Evolutionary conservation across 2,329 filamentous ascomycete genomes (phyloP), one percentile per base, ranked within the genome.

Genomic region (Seiridium cupressi): DNA sequence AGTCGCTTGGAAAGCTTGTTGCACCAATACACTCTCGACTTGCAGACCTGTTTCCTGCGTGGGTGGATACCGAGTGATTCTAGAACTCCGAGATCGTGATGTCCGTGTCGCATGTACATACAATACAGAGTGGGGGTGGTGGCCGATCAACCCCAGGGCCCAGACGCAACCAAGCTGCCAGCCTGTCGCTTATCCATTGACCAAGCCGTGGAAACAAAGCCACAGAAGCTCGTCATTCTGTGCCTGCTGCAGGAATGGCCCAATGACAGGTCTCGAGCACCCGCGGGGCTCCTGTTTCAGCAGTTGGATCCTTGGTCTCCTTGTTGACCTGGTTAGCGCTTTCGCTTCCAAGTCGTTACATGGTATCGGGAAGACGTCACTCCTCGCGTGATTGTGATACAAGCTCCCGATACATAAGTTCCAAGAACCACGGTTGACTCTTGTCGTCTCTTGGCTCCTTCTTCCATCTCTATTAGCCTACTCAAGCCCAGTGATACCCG

Each of bases 341-440:
- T 11, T 42, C 35, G 36, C 51, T 35, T n/a, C 51, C 51, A 40
- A 55, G 38, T 44, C 36, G 38, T 7, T 13, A 42, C 38, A 42
- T 42, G 38, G 38, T 34, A 55, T 49, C n/a, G 46, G 18, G 48
- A 56, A 56, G 51, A 60, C 58, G 58, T 60, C 58, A 60, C 54
- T 46, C 38, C 18, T n/a, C 54, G 9, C 31, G 7, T 13, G 31
- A 35, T 32, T 31, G 49, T 51, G 49, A 13, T 42, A 44, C 34
- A 44, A 34, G 44, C 26, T 10, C 55, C 46, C 11, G 44, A 51
- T 56, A 51, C 61, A 55, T 57, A 53, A 26, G 48, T 60, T 44
- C 47, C 57, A 49, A 57, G 58, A 60, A 46, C 35, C 49, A 36
- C 59, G 57, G 31, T 51, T 6, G 8, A 26, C 51, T 55, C 54